Evolutionary conservation across 192 early-diverging fungal genomes (phyloP).

Genomic region (Dissophora globulifera): DNA sequence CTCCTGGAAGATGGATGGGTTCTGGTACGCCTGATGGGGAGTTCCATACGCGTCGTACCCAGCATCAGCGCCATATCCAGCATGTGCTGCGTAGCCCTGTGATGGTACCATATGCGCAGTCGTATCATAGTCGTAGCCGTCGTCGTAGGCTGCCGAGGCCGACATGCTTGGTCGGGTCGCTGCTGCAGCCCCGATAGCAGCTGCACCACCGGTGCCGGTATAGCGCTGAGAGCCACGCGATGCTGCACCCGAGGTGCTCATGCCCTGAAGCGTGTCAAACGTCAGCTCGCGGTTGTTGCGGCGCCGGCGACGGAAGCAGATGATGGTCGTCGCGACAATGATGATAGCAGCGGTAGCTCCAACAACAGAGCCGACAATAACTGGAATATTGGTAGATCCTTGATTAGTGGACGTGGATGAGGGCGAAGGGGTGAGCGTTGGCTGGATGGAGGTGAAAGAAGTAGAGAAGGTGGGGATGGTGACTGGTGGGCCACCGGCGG

Average conservation of each 20-base stretch:
- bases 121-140: constrained; percentile 32
- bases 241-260: constrained; percentile 9
- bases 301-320: constrained; percentile 40
- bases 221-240: constrained; percentile 18
- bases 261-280: constrained; percentile 42
- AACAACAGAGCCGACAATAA: constrained; percentile 34
- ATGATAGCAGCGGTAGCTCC: constrained; percentile 30
- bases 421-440: not conserved
- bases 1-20: constrained; percentile 52
- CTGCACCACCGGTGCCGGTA: not conserved
- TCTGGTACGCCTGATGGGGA: constrained; percentile 22
- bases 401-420: too few relatives aligned
- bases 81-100: constrained; percentile 1
- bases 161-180: constrained; percentile 9
- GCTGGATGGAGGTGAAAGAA: not conserved
- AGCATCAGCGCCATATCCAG: constrained; percentile 4
- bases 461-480: not conserved
- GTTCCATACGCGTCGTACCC: constrained; percentile 48
- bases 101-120: not conserved
- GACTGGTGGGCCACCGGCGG: too few relatives aligned
- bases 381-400: constrained; percentile 40
- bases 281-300: constrained; percentile 31
- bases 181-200: too few relatives aligned
- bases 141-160: constrained; percentile 19
- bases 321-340: constrained; percentile 33